Base-by-base conservation (phyloP, 306 rosid species). In the Trifolium repens region DNA sequence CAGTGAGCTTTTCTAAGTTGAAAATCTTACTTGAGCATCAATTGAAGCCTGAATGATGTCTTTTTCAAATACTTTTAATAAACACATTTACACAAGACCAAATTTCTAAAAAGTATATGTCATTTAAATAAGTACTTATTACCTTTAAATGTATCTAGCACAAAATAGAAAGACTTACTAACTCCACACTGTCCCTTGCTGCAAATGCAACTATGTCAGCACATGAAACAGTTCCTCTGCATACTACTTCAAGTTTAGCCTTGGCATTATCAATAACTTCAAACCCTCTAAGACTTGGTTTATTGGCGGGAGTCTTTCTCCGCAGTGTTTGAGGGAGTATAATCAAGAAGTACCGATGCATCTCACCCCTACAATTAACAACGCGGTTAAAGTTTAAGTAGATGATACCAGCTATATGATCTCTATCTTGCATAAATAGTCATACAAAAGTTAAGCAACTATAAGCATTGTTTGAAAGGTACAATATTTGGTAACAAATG, bases 181-280 rank as follows among this genome's bases (percentile, higher is more conserved):
- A 37, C 65, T 81, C 87, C 59, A 89, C 59, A 77, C 89, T 88
- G 40, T 86, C 97, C 83, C 97, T 89, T 50, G 96, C 97, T 73
- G 96, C 96, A 81, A 89, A 86, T 16, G 97, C 91, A 59, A 89
- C 12, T 58, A 88, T 84, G 81, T 91, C 97, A 71, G 94, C 91
- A 40, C 96, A 89, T 6, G 97, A 91, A 70, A 89, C 93, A 34
- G 73, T 79, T 37, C 89, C 90, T 69, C 49, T 16, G 74, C 97
- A 89, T 12, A 46, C 66, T 10, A 79, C 87, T 86, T 91, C 94
- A 43, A 91, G 85, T 85, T 62, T 88, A 5, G 91, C 85, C 79
- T 91, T 88, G n/a, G 93, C 97, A 19, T 68, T 86, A 73, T 89
- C 96, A 52, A 89, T 88, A 75, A 89, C 90, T 67, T 88, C 86